Evolutionary conservation across 2,329 filamentous ascomycete species (phyloP).

Genomic region (Fusarium sp.): DNA sequence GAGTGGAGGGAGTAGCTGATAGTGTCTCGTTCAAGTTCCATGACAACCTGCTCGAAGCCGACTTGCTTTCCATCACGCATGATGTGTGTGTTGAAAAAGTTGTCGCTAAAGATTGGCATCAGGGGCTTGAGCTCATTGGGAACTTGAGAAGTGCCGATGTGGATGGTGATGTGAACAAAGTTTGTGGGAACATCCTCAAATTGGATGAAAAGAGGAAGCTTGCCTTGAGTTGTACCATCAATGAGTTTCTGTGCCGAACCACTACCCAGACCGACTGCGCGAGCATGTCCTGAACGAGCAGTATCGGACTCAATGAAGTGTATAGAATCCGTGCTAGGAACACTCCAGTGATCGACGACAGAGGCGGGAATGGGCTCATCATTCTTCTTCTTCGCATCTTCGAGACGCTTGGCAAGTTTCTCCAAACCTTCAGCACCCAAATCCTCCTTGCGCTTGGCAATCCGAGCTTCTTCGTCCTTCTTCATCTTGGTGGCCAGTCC

Average conservation of each 20-base stretch:
- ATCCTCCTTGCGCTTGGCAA: constrained; percentile 80
- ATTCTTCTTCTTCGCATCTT: constrained; percentile 87
- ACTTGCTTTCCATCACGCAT: constrained; percentile 78
- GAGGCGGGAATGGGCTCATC: constrained; percentile 85
- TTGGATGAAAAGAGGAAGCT: constrained; percentile 89
- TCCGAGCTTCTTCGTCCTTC: constrained; percentile 78
- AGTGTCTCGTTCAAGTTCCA: constrained; percentile 90
- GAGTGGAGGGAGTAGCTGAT: constrained; percentile 82
- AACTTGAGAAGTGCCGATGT: constrained; percentile 80
- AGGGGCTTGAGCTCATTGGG: constrained; percentile 87
- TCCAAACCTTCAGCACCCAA: constrained; percentile 86
- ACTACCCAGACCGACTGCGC: constrained; percentile 72
- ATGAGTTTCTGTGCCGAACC: constrained; percentile 81
- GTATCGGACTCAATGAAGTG: constrained; percentile 92
- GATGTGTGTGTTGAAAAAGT: constrained; percentile 95
- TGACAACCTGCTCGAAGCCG: constrained; percentile 91
- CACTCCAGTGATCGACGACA: constrained; percentile 82
- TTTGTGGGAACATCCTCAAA: constrained; percentile 95
- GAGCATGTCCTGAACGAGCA: constrained; percentile 82
- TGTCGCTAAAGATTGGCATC: constrained; percentile 84
- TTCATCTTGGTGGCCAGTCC: constrained; percentile 85
- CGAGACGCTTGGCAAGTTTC: constrained; percentile 77
- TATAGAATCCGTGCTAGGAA: constrained; percentile 89
- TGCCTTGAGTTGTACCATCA: constrained; percentile 69
- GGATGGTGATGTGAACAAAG: constrained; percentile 86